Evolutionary conservation across 2,329 filamentous ascomycete genomes (phyloP), one percentile per base, ranked within the genome.

Genomic region (Myriosclerotinia curreyana): DNA sequence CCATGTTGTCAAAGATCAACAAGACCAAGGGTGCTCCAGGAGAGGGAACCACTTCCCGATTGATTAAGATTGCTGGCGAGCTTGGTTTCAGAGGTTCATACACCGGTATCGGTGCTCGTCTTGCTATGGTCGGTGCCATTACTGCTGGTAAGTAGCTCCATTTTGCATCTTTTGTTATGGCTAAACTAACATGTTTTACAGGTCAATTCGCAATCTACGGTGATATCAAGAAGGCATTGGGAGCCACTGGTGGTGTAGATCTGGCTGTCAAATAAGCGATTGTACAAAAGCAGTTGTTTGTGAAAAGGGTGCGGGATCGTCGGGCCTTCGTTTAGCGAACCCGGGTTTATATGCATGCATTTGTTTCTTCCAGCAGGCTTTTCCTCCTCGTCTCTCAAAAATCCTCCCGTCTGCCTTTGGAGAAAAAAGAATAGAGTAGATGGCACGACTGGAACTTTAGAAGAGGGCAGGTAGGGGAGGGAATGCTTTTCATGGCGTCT

Each of bases 1-100:
- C 91, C 76, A 96, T 96, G 91, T 87, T 96, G 70, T 90, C 86
- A 81, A 95, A 94, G 86, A 95, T 96, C 84, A 96, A 96, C 89
- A 95, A 95, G 89, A 91, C 89, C 80, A 87, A 91, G 83, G 91
- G 90, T 80, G 82, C 86, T 67, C 91, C 91, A 71, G 91, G 91
- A 83, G 90, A 96, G 83, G 86, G 91, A 75, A 95, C 90, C 74
- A 85, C 85, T 76, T 84, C 82, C 78, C 88, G 91, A 79, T 81
- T 96, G 75, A 82, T 94, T 83, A 95, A 95, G 88, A 96, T 96
- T 75, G 90, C 81, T 72, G 89, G 88, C 80, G 91, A 96, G 81
- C 89, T 96, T 73, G 91, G 91, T 76, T 67, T 96, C 77, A 83
- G 82, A 72, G 91, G 91, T 72, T 89, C 85, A 64, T 96, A 88